Percentiles rank a stretch among this genome's conserved stretches.
Conservation (phyloP, 75 land plant genomes). For the Cunninghamia lanceolata region DNA sequence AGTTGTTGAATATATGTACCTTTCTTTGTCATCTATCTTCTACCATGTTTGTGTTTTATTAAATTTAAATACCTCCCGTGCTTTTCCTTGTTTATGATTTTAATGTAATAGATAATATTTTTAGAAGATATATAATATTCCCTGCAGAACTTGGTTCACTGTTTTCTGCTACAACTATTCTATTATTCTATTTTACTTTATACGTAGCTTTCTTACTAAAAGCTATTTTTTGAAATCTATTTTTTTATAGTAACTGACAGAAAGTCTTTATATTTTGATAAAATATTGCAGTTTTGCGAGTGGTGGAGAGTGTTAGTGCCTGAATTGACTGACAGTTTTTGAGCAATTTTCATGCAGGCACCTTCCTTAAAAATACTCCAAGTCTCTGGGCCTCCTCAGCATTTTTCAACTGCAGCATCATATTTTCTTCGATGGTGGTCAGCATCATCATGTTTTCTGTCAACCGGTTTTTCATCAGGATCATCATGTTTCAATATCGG, state of each 20-base stretch:
- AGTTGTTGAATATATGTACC: not conserved
- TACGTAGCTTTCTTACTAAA: not conserved
- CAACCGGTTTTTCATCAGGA: too few species aligned
- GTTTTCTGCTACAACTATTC: not conserved
- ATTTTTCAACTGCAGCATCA: too few species aligned
- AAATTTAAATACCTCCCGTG: not conserved
- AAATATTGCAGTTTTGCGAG: slow-evolving; percentile 66
- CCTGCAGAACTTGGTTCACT: not conserved
- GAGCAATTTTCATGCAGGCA: too few species aligned
- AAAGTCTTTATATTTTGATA: not conserved
- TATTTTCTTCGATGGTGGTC: too few species aligned
- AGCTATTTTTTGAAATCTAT: not conserved
- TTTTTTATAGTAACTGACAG: not conserved
- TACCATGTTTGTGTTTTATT: not conserved
- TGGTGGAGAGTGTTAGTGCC: too few species aligned
- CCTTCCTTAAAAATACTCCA: too few species aligned
- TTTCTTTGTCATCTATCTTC: not conserved
- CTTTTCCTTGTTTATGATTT: not conserved
- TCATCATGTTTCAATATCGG: too few species aligned
- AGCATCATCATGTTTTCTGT: too few species aligned
- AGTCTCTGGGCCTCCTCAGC: too few species aligned
- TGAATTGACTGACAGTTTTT: too few species aligned
- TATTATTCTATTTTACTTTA: not conserved
- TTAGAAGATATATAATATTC: too few species aligned
- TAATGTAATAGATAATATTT: not conserved